Base-by-base conservation (phyloP, 2,329 filamentous ascomycete genomes). In the Cercospora sojina region DNA sequence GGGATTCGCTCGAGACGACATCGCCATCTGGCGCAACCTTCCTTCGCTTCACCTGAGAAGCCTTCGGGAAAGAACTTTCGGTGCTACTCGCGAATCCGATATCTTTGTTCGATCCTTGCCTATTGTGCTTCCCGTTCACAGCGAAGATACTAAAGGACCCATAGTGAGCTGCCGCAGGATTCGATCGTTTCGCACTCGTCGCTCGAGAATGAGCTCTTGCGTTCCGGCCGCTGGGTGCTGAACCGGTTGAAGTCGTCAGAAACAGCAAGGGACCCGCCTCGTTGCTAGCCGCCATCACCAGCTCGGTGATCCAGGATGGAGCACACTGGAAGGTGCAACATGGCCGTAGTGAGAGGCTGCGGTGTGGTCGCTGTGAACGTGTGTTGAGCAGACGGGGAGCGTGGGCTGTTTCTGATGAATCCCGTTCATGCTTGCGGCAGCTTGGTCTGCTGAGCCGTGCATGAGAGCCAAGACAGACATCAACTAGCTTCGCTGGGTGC, bases 191-290 rank as follows among this genome's bases (percentile, higher is more conserved):
- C 9, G 61, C 65, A 59, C 47, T 64, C 23, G 38, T 32, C 7
- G 65, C 57, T 49, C 65, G 56, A 13, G 65, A 59, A 10, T 62
- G 61, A 13, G 49, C 63, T 64, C 65, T 62, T 43, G 57, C 65
- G 56, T 67, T 67, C 9, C 61, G 65, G 13, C 61, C 65, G 23
- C 38, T 64, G 25, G 65, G 65, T n/a, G 62, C 65, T 12, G 55
- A 20, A 2, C 43, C 56, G 20, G 31, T 64, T 31, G 65, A 64
- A 20, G 55, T 59, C 16, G 61, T 67, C 18, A 67, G 57, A 53
- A 67, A 67, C 8, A 67, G 58, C 16, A 67, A 18, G 5, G 65
- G 65, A 25, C 18, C 12, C 16, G 49, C 23, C 16, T 38, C 23
- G 27, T 47, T 31, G 27, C 12, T 41, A 31, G 41, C 32, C 3